Evolutionary conservation across 163 green algal genomes (phyloP), one percentile per base, ranked within the genome.

Genomic region (Smithsoniella earleae): DNA sequence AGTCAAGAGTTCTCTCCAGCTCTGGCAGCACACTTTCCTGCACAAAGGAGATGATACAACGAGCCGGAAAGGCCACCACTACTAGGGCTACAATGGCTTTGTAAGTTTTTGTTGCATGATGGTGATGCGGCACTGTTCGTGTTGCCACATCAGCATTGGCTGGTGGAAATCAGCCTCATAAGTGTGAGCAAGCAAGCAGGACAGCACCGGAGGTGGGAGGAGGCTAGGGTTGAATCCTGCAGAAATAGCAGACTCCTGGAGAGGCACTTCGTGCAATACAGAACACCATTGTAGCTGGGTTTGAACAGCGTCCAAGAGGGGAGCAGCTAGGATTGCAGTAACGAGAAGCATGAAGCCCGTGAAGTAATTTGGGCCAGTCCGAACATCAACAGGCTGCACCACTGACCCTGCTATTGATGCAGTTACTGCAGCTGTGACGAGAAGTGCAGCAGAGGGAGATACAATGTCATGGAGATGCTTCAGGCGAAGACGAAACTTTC

Each of bases 271-370:
- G 20, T 36, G 38, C 16, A 45, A n/a, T 5, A 69, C 58, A n/a
- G 58, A n/a, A 4, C 25, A 31, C 3, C 30, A 5, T n/a, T 69
- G 58, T 36, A 38, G 58, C n/a, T 25, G n/a, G 3, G 34, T 18
- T 36, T 69, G 58, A 30, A 69, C 27, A 37, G 27, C 58, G 20
- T 69, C 58, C 27, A 69, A 31, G n/a, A 69, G 4, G 16, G 58
- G 58, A n/a, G 43, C n/a, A 30, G 58, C 58, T 5, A 34, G 30
- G 0, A 69, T n/a, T 5, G 34, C 58, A 16, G 25, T 33, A 31
- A 69, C 25, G 58, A 69, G 58, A 4, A 69, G n/a, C 58, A 34
- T 45, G 25, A 69, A 69, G 25, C n/a, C 58, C 27, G 58, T 69
- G 58, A 69, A 69, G 25, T 69, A 31, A 16, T 1, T 34, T 22